Evolutionary conservation across 176 grass and related monocot genomes (phyloP).

Genomic region (Oryza punctata): DNA sequence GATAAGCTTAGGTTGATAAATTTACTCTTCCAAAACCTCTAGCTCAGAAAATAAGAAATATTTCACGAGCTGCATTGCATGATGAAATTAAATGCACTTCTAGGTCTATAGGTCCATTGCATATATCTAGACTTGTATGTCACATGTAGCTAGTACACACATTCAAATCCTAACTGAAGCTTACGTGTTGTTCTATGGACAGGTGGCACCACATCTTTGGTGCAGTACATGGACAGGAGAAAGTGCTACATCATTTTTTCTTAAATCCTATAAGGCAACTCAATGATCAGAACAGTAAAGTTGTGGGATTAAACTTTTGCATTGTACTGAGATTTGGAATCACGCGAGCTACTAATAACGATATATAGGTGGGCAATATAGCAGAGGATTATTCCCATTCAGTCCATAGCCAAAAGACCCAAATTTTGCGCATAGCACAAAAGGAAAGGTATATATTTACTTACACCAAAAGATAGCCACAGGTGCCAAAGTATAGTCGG

Average conservation of each 20-base stretch:
- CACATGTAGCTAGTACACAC: neutral
- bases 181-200: neutral
- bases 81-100: neutral
- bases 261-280: conserved; percentile 33
- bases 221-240: neutral
- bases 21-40: neutral
- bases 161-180: neutral
- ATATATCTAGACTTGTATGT: neutral
- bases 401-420: neutral
- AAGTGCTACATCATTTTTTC: conserved; percentile 27
- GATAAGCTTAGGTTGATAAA: neutral
- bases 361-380: neutral
- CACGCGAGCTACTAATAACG: neutral
- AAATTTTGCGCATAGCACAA: conserved; percentile 14
- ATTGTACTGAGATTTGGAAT: conserved; percentile 1
- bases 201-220: neutral
- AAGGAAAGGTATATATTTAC: conserved; percentile 39
- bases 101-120: neutral
- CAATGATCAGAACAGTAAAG: conserved; percentile 9
- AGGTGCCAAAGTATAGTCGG: conserved; percentile 72
- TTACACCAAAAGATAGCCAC: conserved; percentile 90
- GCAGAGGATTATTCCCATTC: conserved; percentile 7
- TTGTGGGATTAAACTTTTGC: neutral
- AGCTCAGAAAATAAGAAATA: conserved; percentile 8
- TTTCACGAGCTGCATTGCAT: neutral